Conservation (phyloP, 352 stramenopile genomes). For the Globisporangium viniferum region DNA sequence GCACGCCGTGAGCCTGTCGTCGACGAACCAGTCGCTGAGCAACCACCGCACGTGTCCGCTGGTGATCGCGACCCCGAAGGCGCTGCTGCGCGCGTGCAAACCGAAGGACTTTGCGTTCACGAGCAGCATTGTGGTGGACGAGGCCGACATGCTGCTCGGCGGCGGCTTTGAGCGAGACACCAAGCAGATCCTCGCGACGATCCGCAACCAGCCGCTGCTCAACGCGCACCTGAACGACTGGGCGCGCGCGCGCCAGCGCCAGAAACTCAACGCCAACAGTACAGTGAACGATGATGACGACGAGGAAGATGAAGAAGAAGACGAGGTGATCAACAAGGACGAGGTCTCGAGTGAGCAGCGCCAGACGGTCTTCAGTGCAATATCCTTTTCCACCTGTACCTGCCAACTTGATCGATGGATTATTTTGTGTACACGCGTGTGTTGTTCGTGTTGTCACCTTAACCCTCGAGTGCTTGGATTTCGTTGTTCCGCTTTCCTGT, state of each 20-base stretch:
- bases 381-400: constrained; percentile 41
- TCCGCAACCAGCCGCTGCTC: constrained; percentile 72
- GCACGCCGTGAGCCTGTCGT: constrained; percentile 45
- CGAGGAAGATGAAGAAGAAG: constrained; percentile 17
- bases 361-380: constrained; percentile 80
- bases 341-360: constrained; percentile 28
- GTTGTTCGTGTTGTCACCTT: no score
- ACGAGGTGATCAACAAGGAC: constrained; percentile 15
- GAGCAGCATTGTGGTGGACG: constrained; percentile 69
- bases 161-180: constrained; percentile 75
- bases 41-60: constrained; percentile 38
- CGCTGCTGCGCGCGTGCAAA: constrained; percentile 61
- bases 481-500: no score
- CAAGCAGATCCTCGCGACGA: constrained; percentile 79
- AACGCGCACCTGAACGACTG: constrained; percentile 39
- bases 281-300: not conserved
- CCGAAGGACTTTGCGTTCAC: constrained; percentile 75
- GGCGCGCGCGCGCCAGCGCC: constrained; percentile 9
- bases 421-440: no score
- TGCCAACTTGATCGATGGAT: not conserved
- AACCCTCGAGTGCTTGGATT: no score
- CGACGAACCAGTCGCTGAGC: constrained; percentile 42
- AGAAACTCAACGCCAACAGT: constrained; percentile 7
- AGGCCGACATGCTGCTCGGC: constrained; percentile 78
- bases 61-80: constrained; percentile 61